These are phyloP conservation scores for Solanum habrochaites DNA, from an alignment of 257 asterid species.

Conservation along the genomic window DNA sequence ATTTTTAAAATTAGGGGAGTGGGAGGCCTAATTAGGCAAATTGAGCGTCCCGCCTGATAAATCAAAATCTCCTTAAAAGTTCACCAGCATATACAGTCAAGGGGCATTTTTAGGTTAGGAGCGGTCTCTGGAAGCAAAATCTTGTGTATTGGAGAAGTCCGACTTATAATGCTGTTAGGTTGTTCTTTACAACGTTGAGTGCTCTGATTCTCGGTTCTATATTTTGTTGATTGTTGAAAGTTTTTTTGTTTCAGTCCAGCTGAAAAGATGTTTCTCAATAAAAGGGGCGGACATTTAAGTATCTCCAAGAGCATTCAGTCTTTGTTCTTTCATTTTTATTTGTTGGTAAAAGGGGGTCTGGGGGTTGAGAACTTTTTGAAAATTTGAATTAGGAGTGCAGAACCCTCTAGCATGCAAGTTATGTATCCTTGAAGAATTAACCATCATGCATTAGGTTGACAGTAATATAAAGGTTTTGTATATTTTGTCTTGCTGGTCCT, in stretches of 20 bases:
- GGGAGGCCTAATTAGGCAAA: too few species aligned
- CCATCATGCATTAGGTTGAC: background rate
- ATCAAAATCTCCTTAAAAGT: too few species aligned
- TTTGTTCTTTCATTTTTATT: background rate
- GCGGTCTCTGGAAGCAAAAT: too few species aligned
- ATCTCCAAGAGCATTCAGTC: background rate
- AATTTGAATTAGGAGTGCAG: background rate
- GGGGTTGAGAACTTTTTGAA: background rate
- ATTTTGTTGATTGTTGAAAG: background rate
- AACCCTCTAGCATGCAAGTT: background rate
- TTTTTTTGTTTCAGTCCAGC: background rate
- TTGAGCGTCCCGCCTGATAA: too few species aligned
- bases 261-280: background rate
- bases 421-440: background rate
- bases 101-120: too few species aligned
- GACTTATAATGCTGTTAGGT: too few species aligned
- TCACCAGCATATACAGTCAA: too few species aligned
- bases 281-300: background rate
- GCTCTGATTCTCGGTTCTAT: too few species aligned
- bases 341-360: background rate
- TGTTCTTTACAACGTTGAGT: too few species aligned
- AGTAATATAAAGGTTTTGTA: background rate
- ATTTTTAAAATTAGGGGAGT: too few species aligned
- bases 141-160: too few species aligned
- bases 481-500: background rate